Conservation (phyloP, 139 green algal species). For the Mychonastes homosphaera region DNA sequence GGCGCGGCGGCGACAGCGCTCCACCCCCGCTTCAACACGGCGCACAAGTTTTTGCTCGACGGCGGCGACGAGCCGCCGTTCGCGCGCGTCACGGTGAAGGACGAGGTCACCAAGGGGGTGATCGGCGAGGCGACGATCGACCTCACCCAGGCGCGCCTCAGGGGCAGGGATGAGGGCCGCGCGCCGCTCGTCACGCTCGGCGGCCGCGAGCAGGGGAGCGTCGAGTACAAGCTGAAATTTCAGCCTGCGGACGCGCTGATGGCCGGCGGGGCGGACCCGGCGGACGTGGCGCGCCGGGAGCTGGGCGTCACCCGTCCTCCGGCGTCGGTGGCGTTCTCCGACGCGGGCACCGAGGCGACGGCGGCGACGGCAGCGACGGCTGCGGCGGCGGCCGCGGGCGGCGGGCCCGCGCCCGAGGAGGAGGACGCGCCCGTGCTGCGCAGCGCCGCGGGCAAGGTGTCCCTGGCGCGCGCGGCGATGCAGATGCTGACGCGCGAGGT, state of each 20-base stretch:
- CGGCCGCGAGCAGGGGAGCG: neutral
- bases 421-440: slow-evolving; percentile 12
- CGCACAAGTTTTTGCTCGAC: slow-evolving; percentile 24
- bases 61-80: slow-evolving; percentile 6
- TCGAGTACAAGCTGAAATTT: slow-evolving; percentile 19
- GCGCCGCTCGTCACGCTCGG: slow-evolving; percentile 7
- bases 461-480: slow-evolving; percentile 14
- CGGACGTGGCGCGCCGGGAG: neutral
- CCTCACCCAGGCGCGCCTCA: slow-evolving; percentile 4
- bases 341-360: too few species aligned
- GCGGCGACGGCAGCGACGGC: neutral
- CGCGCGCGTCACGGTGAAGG: slow-evolving; percentile 8
- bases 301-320: too few species aligned
- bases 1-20: too few species aligned
- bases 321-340: too few species aligned
- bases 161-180: slow-evolving; percentile 14
- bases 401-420: neutral
- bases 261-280: neutral
- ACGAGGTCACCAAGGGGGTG: slow-evolving; percentile 14
- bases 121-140: slow-evolving; percentile 15
- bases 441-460: slow-evolving; percentile 11
- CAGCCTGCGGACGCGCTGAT: neutral
- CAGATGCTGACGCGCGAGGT: slow-evolving; percentile 19
- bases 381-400: neutral
- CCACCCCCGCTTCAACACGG: slow-evolving; percentile 15